Conservation (phyloP, 176 grass and related monocot species). For the Musa acuminata region DNA sequence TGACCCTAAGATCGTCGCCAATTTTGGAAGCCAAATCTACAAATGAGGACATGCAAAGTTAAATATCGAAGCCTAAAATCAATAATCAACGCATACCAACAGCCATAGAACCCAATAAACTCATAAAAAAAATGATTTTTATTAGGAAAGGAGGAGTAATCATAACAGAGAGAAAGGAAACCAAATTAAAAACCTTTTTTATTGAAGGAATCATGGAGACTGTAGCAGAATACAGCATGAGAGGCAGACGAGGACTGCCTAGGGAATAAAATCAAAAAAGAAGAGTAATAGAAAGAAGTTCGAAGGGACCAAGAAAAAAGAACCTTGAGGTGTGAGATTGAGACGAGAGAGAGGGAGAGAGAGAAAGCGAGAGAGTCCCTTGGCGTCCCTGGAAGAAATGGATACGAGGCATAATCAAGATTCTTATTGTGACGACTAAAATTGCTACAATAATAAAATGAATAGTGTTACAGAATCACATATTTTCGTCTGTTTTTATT, state of each 20-base stretch:
- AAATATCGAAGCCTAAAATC: neutral
- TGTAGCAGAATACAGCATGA: neutral
- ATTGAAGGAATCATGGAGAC: neutral
- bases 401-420: neutral
- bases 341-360: neutral
- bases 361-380: neutral
- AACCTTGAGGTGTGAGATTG: neutral
- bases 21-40: neutral
- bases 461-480: too few species aligned
- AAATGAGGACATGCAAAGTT: neutral
- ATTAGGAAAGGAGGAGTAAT: neutral
- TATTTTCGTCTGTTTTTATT: too few species aligned
- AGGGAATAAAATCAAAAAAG: neutral
- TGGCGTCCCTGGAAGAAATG: neutral
- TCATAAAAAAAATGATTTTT: neutral
- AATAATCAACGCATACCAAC: neutral
- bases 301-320: neutral
- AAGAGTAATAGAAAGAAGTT: neutral
- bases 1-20: neutral
- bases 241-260: neutral
- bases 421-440: neutral
- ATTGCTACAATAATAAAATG: neutral
- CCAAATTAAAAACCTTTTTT: neutral
- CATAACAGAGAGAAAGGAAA: neutral
- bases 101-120: neutral